These are phyloP conservation scores for Sonneratia alba DNA, from an alignment of 345 rosid species.

Conservation along the genomic window DNA sequence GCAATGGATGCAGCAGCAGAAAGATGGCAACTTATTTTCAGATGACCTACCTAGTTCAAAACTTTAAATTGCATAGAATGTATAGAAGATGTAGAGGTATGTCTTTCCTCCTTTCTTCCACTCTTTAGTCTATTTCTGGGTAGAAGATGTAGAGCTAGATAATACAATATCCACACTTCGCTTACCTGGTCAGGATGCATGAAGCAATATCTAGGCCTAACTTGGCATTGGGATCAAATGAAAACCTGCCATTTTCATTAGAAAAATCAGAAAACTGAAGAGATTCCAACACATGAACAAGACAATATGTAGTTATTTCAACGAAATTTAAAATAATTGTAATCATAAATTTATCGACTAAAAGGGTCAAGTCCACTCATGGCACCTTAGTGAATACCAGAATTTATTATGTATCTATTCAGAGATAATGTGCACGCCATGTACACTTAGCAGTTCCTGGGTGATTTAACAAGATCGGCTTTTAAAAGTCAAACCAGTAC, in stretches of 20 bases:
- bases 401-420: no score
- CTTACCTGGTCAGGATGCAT: constrained; percentile 76
- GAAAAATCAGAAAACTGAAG: constrained; percentile 2
- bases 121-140: background rate
- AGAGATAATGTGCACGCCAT: no score
- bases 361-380: no score
- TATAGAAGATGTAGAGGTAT: background rate
- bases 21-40: background rate
- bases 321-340: no score
- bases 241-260: constrained; percentile 46
- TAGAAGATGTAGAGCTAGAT: background rate
- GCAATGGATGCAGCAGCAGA: constrained; percentile 3
- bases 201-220: constrained; percentile 89
- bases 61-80: background rate
- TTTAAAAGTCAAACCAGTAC: no score
- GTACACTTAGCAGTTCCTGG: no score
- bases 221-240: constrained; percentile 69
- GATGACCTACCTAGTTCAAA: background rate
- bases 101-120: background rate
- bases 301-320: background rate
- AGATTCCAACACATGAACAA: background rate
- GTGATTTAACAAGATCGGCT: no score
- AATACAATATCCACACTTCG: background rate
- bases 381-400: no score
- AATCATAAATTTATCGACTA: no score